Percentiles rank a stretch among this genome's conserved stretches.
These are phyloP conservation scores for Leccinum arenicola DNA, from an alignment of 768 basidiomycete species.

Conservation along the genomic window DNA sequence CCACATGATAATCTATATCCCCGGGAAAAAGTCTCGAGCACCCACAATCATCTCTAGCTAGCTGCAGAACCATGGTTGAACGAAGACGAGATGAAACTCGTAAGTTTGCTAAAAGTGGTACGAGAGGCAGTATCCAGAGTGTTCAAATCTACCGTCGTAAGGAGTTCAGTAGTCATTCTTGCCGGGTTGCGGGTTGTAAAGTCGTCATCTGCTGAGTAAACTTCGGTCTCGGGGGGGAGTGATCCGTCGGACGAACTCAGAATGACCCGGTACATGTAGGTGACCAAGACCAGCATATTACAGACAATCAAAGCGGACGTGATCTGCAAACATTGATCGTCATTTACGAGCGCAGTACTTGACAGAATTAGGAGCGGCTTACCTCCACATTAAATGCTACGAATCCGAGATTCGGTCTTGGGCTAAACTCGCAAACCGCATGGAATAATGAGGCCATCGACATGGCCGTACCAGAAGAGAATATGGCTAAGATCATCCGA, in stretches of 20 bases:
- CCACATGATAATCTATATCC: background rate
- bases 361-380: background rate
- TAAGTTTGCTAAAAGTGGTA: background rate
- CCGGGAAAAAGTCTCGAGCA: background rate
- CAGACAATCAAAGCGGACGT: conserved; percentile 2
- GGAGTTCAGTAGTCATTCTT: background rate
- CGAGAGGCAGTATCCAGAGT: background rate
- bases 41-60: background rate
- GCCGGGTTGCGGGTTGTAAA: background rate
- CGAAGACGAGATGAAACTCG: background rate
- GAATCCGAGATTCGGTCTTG: too few species aligned
- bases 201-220: background rate
- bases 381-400: background rate
- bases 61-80: background rate
- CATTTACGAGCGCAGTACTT: background rate
- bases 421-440: background rate
- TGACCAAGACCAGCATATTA: conserved; percentile 15
- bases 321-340: background rate
- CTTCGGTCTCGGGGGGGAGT: conserved; percentile 2
- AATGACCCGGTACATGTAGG: conserved; percentile 10
- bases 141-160: conserved; percentile 13
- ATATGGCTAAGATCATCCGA: conserved; percentile 16
- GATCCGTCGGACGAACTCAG: background rate
- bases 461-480: conserved; percentile 9
- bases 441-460: conserved; percentile 1